These are phyloP conservation scores for Myxozyma neglecta DNA, from an alignment of 805 yeast genomes.

Conservation along the genomic window DNA sequence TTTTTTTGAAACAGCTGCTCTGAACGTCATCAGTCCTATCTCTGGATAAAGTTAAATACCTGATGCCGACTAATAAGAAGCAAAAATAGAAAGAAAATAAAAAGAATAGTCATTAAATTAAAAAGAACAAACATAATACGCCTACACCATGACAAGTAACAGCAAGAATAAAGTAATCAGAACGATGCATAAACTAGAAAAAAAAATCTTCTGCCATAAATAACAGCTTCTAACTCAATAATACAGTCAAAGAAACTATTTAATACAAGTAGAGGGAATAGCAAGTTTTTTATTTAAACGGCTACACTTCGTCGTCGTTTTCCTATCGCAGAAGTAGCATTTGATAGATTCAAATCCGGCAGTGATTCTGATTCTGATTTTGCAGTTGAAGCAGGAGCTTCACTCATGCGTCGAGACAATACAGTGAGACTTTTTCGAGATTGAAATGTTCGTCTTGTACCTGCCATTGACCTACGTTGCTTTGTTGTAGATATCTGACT, in stretches of 20 bases:
- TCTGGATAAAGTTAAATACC: too few relatives aligned
- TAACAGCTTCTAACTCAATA: too few relatives aligned
- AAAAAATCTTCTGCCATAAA: neutral
- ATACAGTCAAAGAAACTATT: too few relatives aligned
- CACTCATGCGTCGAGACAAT: neutral
- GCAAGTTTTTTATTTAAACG: neutral
- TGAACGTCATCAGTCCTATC: too few relatives aligned
- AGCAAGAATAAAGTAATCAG: neutral
- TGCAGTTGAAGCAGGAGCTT: neutral
- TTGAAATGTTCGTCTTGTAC: neutral
- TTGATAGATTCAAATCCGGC: neutral
- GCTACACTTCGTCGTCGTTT: slow-evolving; percentile 9
- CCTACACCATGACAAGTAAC: neutral
- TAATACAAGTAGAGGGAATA: too few relatives aligned
- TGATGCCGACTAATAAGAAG: too few relatives aligned
- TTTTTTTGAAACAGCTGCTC: too few relatives aligned
- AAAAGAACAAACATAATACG: too few relatives aligned
- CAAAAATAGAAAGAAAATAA: too few relatives aligned
- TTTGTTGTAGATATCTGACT: neutral
- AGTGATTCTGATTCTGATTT: neutral
- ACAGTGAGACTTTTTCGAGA: neutral
- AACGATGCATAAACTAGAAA: neutral
- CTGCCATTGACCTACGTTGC: neutral
- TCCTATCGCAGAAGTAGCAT: neutral
- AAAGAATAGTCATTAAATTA: too few relatives aligned